Percentiles rank a stretch among this genome's conserved stretches.
Evolutionary conservation across 2,329 filamentous ascomycete species (phyloP).

Genomic region (Xylogone sp.): DNA sequence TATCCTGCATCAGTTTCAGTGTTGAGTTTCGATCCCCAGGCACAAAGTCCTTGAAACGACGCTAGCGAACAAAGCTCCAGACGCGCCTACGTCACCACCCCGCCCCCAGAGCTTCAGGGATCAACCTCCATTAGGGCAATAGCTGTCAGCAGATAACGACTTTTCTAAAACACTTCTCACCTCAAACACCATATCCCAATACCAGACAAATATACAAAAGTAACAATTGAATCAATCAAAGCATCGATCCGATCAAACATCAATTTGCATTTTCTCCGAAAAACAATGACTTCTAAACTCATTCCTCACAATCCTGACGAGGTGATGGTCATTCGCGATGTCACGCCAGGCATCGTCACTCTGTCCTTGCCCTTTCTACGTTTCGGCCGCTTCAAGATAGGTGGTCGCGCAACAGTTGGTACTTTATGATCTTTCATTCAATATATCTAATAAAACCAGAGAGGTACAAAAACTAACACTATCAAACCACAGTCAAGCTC

Average conservation of each 20-base stretch:
- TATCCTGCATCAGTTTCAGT: background rate
- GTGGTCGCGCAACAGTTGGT: conserved; percentile 84
- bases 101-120: background rate
- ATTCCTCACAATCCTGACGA: conserved; percentile 69
- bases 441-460: conserved; percentile 1
- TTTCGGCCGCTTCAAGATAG: conserved; percentile 75
- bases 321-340: conserved; percentile 85
- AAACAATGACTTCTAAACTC: conserved; percentile 53
- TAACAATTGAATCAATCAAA: background rate
- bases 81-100: background rate
- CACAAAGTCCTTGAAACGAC: background rate
- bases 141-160: too few species aligned
- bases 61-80: background rate
- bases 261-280: too few species aligned
- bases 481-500: conserved; percentile 70
- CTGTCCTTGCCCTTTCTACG: conserved; percentile 82
- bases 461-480: background rate
- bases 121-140: background rate
- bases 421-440: conserved; percentile 17
- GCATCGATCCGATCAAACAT: background rate
- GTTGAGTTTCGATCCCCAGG: background rate
- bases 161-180: too few species aligned
- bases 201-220: too few species aligned
- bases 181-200: too few species aligned
- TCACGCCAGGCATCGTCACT: conserved; percentile 75